Evolutionary conservation across 2,329 filamentous ascomycete species (phyloP).

Genomic region (Pseudohalonectria lignicola): DNA sequence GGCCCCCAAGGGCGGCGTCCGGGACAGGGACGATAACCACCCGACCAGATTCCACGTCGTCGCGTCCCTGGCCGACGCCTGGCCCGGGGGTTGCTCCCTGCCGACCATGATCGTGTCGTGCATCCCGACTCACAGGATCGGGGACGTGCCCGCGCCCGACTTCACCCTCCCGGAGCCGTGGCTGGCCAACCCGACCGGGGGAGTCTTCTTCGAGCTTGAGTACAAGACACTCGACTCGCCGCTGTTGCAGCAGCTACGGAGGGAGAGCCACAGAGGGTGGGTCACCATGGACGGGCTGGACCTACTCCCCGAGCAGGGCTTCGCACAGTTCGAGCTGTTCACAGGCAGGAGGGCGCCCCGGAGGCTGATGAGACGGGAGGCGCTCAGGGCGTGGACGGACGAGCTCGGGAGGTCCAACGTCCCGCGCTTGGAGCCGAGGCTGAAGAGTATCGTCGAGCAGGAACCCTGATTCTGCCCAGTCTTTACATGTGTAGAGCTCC

Average conservation of each 20-base stretch:
- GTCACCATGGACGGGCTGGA: slow-evolving; percentile 68
- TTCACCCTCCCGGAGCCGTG: slow-evolving; percentile 60
- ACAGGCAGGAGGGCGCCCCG: slow-evolving; percentile 61
- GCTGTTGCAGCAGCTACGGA: slow-evolving; percentile 55
- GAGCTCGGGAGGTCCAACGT: slow-evolving; percentile 3
- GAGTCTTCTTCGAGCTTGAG: slow-evolving; percentile 63
- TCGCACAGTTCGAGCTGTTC: slow-evolving; percentile 73
- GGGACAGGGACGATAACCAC: background rate
- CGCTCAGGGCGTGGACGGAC: background rate
- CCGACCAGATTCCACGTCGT: slow-evolving; percentile 44
- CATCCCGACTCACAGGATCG: slow-evolving; percentile 60
- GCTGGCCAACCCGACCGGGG: slow-evolving; percentile 62
- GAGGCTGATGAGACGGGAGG: slow-evolving; percentile 53
- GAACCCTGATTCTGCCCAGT: slow-evolving; percentile 22
- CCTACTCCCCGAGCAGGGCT: slow-evolving; percentile 66
- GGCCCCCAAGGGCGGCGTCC: background rate
- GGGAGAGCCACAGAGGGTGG: slow-evolving; percentile 52
- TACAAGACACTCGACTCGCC: slow-evolving; percentile 67
- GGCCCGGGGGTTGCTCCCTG: slow-evolving; percentile 50
- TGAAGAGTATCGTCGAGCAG: slow-evolving; percentile 27
- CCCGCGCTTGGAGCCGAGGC: slow-evolving; percentile 24
- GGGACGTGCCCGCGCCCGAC: slow-evolving; percentile 52
- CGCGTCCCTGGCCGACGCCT: slow-evolving; percentile 43
- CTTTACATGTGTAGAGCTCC: too few species aligned
- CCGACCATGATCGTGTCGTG: slow-evolving; percentile 70